A percentile compares a stretch with the other conserved stretches of the same genome.
These are phyloP conservation scores for Colletotrichum sp. DNA, from an alignment of 2,329 filamentous ascomycete species.

Conservation along the genomic window DNA sequence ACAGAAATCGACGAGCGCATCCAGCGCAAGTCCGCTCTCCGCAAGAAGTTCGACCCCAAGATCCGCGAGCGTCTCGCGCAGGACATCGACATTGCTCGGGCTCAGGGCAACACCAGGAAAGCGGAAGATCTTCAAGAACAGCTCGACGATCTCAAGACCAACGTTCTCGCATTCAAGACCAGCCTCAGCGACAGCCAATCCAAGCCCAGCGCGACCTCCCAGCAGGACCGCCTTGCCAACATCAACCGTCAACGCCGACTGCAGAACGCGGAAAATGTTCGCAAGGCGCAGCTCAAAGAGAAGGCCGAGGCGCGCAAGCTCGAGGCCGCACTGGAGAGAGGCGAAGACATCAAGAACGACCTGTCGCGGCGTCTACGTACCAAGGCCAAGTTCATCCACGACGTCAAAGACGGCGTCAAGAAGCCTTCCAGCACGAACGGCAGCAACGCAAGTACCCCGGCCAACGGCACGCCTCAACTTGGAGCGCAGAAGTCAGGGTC, in stretches of 20 bases:
- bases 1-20: conserved; percentile 83
- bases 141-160: conserved; percentile 67
- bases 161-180: conserved; percentile 77
- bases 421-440: conserved; percentile 40
- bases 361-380: conserved; percentile 68
- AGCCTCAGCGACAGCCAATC: conserved; percentile 62
- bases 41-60: conserved; percentile 68
- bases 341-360: conserved; percentile 66
- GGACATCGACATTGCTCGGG: conserved; percentile 70
- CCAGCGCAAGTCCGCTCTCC: conserved; percentile 70
- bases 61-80: conserved; percentile 72
- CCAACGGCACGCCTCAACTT: conserved; percentile 56
- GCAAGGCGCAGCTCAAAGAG: conserved; percentile 87
- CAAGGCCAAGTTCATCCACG: conserved; percentile 71
- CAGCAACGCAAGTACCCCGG: conserved; percentile 57
- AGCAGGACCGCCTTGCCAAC: conserved; percentile 83
- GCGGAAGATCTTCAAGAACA: conserved; percentile 61
- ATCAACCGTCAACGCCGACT: conserved; percentile 86
- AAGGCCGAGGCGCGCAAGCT: conserved; percentile 66
- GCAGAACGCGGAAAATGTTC: conserved; percentile 87
- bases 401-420: conserved; percentile 52
- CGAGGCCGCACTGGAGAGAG: conserved; percentile 66
- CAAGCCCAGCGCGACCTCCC: conserved; percentile 57
- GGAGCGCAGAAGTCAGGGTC: conserved; percentile 43
- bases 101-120: conserved; percentile 65